Evolutionary conservation across 768 basidiomycete species (phyloP).

Genomic region (Arthromyces matolae): DNA sequence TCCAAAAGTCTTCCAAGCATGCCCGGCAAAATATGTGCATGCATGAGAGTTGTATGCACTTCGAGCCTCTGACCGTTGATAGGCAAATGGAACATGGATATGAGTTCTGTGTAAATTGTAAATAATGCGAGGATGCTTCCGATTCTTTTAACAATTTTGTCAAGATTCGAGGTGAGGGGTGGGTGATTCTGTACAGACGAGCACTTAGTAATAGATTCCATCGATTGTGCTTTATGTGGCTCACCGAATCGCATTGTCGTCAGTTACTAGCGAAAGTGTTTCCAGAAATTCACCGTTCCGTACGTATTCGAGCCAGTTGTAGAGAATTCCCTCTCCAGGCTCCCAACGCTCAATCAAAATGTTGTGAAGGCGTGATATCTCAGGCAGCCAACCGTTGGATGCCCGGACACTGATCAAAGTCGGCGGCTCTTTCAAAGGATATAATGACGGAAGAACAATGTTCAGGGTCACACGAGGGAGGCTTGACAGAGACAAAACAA

Average conservation of each 20-base stretch:
- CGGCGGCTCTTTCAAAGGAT: conserved; percentile 56
- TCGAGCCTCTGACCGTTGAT: conserved; percentile 65
- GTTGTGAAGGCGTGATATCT: conserved; percentile 31
- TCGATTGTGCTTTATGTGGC: conserved; percentile 15
- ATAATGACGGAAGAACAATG: conserved; percentile 47
- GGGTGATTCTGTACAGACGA: conserved; percentile 46
- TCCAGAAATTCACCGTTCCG: conserved; percentile 62
- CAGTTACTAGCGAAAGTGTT: conserved; percentile 35
- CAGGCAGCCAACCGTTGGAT: conserved; percentile 57
- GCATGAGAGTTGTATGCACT: conserved; percentile 69
- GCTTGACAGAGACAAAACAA: conserved; percentile 37
- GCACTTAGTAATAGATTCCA: conserved; percentile 6
- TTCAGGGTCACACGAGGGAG: conserved; percentile 65
- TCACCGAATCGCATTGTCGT: conserved; percentile 34
- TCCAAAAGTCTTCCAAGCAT: conserved; percentile 82
- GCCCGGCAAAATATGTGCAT: conserved; percentile 80
- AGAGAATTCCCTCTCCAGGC: conserved; percentile 57
- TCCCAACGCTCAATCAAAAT: conserved; percentile 57
- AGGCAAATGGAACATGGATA: conserved; percentile 80
- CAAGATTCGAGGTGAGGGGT: conserved; percentile 55
- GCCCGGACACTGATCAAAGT: conserved; percentile 50
- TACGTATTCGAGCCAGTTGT: conserved; percentile 70
- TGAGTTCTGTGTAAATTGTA: conserved; percentile 58
- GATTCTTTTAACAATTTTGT: conserved; percentile 44
- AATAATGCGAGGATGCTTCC: conserved; percentile 43